phyloP scores from a whole-genome alignment of 2,329 filamentous ascomycete species.

The Colletotrichum abscissum region DNA sequence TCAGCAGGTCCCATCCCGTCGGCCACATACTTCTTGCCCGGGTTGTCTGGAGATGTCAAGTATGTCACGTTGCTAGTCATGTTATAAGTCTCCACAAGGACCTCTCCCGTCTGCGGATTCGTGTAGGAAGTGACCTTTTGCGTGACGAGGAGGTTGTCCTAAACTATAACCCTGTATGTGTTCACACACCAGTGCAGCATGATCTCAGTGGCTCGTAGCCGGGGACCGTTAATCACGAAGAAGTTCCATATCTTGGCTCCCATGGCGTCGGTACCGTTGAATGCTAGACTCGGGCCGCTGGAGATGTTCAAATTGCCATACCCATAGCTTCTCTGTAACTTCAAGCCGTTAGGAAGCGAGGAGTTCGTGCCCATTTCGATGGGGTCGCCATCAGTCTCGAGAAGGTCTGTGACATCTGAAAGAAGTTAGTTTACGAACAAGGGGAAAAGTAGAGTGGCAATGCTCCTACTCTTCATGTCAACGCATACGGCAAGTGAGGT shows the following conservation, averaged over 20 bases:
- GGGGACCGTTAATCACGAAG: constrained; percentile 7
- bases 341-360: constrained; percentile 11
- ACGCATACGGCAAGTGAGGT: constrained; percentile 20
- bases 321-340: neutral
- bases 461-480: constrained; percentile 9
- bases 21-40: neutral
- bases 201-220: neutral
- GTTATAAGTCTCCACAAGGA: constrained; percentile 7
- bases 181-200: constrained; percentile 25
- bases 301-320: constrained; percentile 7
- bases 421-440: too few species aligned
- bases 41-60: constrained; percentile 20
- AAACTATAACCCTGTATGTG: constrained; percentile 9
- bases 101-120: neutral
- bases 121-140: constrained; percentile 8
- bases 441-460: accelerated
- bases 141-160: constrained; percentile 16
- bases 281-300: constrained; percentile 7
- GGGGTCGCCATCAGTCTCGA: neutral
- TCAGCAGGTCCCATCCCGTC: neutral
- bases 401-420: neutral
- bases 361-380: neutral
- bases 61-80: constrained; percentile 8
- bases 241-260: constrained; percentile 9
- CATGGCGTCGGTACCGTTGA: neutral